Evolutionary conservation across 805 yeast species (phyloP), one percentile per base, ranked within the genome.

Genomic region (Scheffersomyces amazonensis): DNA sequence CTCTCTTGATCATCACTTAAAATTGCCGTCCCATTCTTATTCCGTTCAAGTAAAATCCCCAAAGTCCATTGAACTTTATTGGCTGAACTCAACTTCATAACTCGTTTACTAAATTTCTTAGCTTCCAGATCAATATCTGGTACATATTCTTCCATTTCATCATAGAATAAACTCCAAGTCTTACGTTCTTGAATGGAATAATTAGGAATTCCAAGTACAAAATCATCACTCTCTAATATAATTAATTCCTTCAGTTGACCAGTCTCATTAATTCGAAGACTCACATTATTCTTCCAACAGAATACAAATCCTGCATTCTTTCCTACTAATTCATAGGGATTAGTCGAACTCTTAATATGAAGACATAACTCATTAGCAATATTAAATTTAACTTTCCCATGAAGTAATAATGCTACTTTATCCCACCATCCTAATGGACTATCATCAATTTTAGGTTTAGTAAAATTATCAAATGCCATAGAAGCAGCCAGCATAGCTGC

Each of bases 51-150:
- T 16, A 75, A 46, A 48, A 86, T 62, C 0, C 96, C 96, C 34
- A 83, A 62, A 24, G 71, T 76, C 96, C 96, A 89, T n/a, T 64
- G 56, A 5, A 89, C 93, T 28, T 69, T 64, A 20, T 89, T 89
- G 9, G 71, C 61, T 0, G 71, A 66, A 1, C 70, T 64, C 20
- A 89, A 66, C 46, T 76, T 79, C 75, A 86, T 73, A 0, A 71
- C 66, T 8, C 54, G 52, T 48, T 74, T 75, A 16, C 53, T 61
- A 25, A 64, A 57, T 37, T 63, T 66, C 31, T 49, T 56, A 3
- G 58, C 36, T 31, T 61, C 69, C 2, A 52, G 37, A 22, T 60
- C 66, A 16, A 48, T 42, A 31, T 53, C 55, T 2, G 52, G 47
- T 9, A 39, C 40, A 10, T 30, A 37, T 5, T 50, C 58, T 12